Evolutionary conservation across 2,329 filamentous ascomycete species (phyloP), one percentile per base, ranked within the genome.

Genomic region (Pseudocercospora vitis): DNA sequence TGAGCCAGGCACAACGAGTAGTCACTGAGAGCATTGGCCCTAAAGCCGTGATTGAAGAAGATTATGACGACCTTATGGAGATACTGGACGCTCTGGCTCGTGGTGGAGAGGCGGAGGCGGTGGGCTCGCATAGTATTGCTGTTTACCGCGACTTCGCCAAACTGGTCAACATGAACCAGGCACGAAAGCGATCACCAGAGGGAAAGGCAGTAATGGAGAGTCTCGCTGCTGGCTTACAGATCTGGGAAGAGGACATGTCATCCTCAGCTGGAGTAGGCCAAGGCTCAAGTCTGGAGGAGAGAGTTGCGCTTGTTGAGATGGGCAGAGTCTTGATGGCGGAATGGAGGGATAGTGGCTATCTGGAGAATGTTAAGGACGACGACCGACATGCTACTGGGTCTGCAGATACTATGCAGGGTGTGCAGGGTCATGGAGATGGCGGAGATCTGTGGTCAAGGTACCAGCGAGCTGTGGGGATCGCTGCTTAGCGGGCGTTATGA

Each of bases 11-110:
- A 0, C 94, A 97, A 72, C 81, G 84, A 23, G 89, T 92, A 1
- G 86, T 99, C 50, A 82, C 87, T 56, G 83, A 83, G 58, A 81
- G 87, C 60, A 91, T 97, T 24, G 94, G 89, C 0, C 94, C 94
- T 0, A 78, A 81, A 23, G 84, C 89, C 8, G 81, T 99, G 58
- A 87, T 99, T 56, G 87, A 89, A 66, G 85, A 87, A 37, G 87
- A 96, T 68, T 92, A 89, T 65, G 79, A 81, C 16, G 80, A 79
- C 1, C 76, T 97, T 1, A 81, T 82, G 33, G 76, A 80, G 26
- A 77, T 96, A 32, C 80, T 97, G 31, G 77, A 78, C 14, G 84
- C 85, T 55, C 96, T 99, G 2, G 42, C 5, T 48, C 78, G 78
- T 1, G 83, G 80, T 42, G 62, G 53, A 42, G 57, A 53, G 19